Evolutionary conservation across 148 eudicot species (phyloP), one percentile per base, ranked within the genome.

Genomic region (Camellia granthamiana): DNA sequence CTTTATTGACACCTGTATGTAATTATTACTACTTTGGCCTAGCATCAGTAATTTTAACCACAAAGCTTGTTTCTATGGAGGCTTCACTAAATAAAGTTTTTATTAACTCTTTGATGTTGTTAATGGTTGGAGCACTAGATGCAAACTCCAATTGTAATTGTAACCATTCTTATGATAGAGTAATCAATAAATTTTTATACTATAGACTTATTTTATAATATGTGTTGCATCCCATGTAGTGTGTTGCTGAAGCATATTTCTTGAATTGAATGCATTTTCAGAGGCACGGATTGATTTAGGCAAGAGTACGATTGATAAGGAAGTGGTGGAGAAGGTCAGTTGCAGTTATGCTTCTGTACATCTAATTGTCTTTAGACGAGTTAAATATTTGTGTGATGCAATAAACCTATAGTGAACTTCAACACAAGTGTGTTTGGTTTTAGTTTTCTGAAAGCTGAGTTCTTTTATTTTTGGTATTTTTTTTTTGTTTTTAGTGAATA

Each of bases 271-370:
- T 47, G 52, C 11, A 61, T 51, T 88, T 87, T 69, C 94, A 93
- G 98, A 85, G 82, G 95, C 98, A 52, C 85, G 90, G 77, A 71
- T 66, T 83, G 94, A 93, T 69, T 84, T 90, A 80, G 89, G 85
- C 47, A 92, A 92, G 82, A 84, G 70, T 54, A 85, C 41, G 23
- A 91, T 92, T 60, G 98, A 93, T 69, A 90, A 88, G 86, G 95
- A 93, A 83, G 94, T 90, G 65, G 98, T 92, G 70, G 94, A 89
- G 83, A 89, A 90, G 91, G 97, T 93, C 64, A 81, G 84, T 81
- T 85, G 74, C 83, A 62, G 78, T 74, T 52, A 56, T 54, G 16
- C 5, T 61, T 46, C 42, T 23, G 13, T 71, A 11, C 16, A 18
- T 4, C 10, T 21, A 7, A 42, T 59, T 18, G 13, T 49, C 4